Conservation (phyloP, 495 filamentous ascomycete species). For the Hyphodiscus hymeniophilus region DNA sequence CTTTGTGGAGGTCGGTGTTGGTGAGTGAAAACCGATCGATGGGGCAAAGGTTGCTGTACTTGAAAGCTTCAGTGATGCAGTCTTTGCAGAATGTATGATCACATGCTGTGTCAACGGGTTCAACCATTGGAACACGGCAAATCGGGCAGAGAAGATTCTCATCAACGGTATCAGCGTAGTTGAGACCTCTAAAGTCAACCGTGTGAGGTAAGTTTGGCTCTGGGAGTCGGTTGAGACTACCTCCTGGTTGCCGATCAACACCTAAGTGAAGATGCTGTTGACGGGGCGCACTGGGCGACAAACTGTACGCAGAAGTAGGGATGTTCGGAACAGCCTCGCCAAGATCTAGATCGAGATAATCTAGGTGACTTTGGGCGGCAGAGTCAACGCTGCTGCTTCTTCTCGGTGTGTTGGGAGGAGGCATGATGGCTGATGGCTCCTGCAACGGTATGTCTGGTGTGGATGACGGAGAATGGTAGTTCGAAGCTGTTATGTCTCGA, state of each 20-base stretch:
- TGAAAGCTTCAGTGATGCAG: constrained; percentile 55
- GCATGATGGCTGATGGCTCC: constrained; percentile 1
- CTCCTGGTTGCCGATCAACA: too few relatives aligned
- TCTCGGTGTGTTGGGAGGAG: constrained; percentile 3
- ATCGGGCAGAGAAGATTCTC: constrained; percentile 78
- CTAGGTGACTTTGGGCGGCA: neutral
- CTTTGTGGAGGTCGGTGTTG: neutral
- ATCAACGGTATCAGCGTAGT: constrained; percentile 62
- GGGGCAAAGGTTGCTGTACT: constrained; percentile 39
- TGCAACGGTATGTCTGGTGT: neutral
- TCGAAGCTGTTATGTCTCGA: neutral
- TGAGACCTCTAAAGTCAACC: constrained; percentile 59
- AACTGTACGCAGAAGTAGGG: neutral
- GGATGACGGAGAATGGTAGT: neutral
- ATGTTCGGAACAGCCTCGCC: neutral
- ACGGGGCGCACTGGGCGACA: neutral
- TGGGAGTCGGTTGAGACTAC: neutral
- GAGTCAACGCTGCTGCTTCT: neutral
- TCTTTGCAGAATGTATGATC: constrained; percentile 68
- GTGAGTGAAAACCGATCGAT: constrained; percentile 39
- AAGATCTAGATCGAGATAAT: neutral
- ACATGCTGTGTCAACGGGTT: constrained; percentile 64
- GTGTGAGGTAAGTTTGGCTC: constrained; percentile 11
- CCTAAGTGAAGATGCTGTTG: neutral
- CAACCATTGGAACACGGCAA: constrained; percentile 66